phyloP scores from a whole-genome alignment of 2,329 filamentous ascomycete genomes.

The Claviceps paspali region DNA sequence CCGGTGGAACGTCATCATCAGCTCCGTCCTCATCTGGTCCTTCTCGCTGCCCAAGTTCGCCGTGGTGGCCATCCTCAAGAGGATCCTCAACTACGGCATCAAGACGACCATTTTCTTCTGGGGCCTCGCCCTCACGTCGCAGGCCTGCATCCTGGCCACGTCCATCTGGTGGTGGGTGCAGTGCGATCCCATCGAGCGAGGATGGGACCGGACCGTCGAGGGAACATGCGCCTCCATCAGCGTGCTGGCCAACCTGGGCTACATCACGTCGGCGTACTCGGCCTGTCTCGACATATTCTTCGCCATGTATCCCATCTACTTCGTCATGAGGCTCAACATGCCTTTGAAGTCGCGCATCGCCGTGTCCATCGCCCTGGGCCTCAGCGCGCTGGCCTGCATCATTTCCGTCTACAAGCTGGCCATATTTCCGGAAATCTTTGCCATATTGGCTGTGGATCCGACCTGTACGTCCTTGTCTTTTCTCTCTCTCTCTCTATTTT shows the following conservation, averaged over 20 bases:
- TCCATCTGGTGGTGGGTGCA: constrained; percentile 14
- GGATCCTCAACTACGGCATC: constrained; percentile 13
- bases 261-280: constrained; percentile 13
- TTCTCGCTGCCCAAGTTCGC: constrained; percentile 15
- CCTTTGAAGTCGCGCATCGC: constrained; percentile 10
- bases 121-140: constrained; percentile 10
- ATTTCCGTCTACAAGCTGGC: constrained; percentile 14
- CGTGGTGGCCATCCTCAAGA: constrained; percentile 13
- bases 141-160: constrained; percentile 11
- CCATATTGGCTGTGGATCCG: constrained; percentile 9
- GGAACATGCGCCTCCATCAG: constrained; percentile 10
- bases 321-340: constrained; percentile 15
- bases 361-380: constrained; percentile 11
- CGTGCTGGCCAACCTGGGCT: constrained; percentile 11
- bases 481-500: too few relatives aligned
- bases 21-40: constrained; percentile 12
- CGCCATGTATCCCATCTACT: constrained; percentile 12
- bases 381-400: constrained; percentile 11
- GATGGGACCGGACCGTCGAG: constrained; percentile 10
- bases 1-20: constrained; percentile 14
- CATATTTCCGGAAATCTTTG: constrained; percentile 11
- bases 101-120: constrained; percentile 13
- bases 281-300: constrained; percentile 15
- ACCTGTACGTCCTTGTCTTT: constrained; percentile 15
- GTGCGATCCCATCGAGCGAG: constrained; percentile 11